Percentiles rank a stretch among this genome's conserved stretches.
phyloP scores from a whole-genome alignment of 139 green algal species.

The Protoeuglena noctilucae region DNA sequence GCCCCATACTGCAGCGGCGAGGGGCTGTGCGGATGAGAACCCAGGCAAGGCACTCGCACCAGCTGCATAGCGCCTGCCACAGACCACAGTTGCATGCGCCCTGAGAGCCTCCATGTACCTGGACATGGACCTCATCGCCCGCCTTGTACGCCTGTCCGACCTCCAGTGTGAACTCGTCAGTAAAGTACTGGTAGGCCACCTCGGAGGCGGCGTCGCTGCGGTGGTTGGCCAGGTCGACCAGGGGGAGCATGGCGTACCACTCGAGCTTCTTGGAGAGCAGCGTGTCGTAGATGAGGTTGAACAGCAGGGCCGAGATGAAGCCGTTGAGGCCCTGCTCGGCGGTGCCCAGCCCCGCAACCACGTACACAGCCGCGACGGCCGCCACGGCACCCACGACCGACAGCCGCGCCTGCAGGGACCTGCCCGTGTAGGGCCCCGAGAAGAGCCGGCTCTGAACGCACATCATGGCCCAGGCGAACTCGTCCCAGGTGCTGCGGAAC shows the following conservation, averaged over 20 bases:
- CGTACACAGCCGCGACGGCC: neutral
- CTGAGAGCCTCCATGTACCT: too few species aligned
- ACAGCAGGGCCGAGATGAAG: neutral
- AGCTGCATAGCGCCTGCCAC: too few species aligned
- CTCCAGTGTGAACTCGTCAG: neutral
- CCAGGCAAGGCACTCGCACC: too few species aligned
- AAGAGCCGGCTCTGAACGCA: neutral
- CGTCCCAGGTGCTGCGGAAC: too few species aligned
- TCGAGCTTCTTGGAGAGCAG: neutral
- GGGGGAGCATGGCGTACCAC: neutral
- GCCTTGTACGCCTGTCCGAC: neutral
- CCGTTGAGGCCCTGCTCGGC: neutral
- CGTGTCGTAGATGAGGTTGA: neutral
- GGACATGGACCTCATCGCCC: too few species aligned
- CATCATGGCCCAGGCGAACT: neutral
- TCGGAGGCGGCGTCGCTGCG: neutral
- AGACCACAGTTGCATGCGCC: too few species aligned
- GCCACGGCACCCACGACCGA: neutral
- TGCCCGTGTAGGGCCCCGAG: neutral
- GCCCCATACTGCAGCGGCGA: conserved; percentile 1
- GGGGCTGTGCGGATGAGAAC: too few species aligned
- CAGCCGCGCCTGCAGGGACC: neutral
- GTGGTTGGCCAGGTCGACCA: neutral
- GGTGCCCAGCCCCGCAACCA: neutral
- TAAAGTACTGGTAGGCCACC: neutral